Evolutionary conservation across 2,329 filamentous ascomycete genomes (phyloP), one percentile per base, ranked within the genome.

Genomic region (Parascedosporium putredinis): DNA sequence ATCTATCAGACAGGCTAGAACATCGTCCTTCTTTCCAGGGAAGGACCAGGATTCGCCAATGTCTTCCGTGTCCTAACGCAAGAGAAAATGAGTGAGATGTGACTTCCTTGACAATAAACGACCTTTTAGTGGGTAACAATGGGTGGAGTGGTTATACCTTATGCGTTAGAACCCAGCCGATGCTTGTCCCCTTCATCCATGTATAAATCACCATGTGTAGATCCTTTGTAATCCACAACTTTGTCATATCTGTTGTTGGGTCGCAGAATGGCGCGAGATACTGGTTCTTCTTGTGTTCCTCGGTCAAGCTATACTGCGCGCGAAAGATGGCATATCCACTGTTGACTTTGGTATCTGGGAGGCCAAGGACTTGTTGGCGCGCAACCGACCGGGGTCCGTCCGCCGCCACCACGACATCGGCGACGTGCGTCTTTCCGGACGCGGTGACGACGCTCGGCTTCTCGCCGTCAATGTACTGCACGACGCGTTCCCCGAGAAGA

Each of bases 41-140:
- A 67, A 64, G 7, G 61, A 64, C 65, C 64, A 69, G 10, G 65
- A 65, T 51, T 71, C 64, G 42, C 67, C 61, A 47, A 70, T 67
- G 49, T 71, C 64, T 12, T 58, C 60, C 25, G 66, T 62, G 40
- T 68, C 69, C 50, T 53, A 42, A 45, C 66, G 42, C 4, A 23
- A 14, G n/a, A 45, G 22, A 16, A 16, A 34, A n/a, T 12, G 18
- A 34, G 4, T n/a, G 14, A 16, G 12, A 8, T n/a, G 18, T 34
- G 14, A 34, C 14, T n/a, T n/a, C 14, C 33, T 12, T 4, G 14
- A 7, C 33, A 34, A 34, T 34, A n/a, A n/a, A n/a, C n/a, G n/a
- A n/a, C n/a, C n/a, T n/a, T n/a, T n/a, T n/a, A n/a, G n/a, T 16
- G 33, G 33, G 33, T 16, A n/a, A 33, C 29, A 34, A 4, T 34